Evolutionary conservation across 305 asterid genomes (phyloP).

Genomic region (Rubia peregrina): DNA sequence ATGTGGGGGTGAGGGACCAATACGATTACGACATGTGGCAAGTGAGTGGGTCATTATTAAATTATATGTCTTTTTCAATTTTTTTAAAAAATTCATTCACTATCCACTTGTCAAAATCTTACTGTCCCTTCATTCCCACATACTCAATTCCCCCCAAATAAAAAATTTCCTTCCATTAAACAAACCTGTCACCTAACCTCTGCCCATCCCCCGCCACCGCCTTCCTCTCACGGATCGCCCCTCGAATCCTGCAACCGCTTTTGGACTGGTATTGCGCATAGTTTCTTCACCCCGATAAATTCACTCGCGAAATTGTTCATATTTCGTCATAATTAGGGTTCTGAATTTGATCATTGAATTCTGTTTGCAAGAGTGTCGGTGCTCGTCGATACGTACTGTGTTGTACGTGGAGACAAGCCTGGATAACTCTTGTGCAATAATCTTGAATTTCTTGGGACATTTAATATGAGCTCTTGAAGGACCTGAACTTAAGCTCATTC

Average conservation of each 20-base stretch:
- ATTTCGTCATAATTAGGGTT: background rate
- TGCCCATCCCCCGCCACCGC: background rate
- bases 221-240: conserved; percentile 4
- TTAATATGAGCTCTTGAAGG: background rate
- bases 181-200: background rate
- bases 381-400: conserved; percentile 3
- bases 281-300: background rate
- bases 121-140: too few relatives aligned
- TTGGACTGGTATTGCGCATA: background rate
- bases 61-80: too few relatives aligned
- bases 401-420: background rate
- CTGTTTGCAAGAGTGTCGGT: background rate
- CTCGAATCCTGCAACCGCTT: background rate
- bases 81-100: too few relatives aligned
- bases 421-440: background rate
- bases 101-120: too few relatives aligned
- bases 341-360: background rate
- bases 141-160: too few relatives aligned
- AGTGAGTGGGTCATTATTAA: too few relatives aligned
- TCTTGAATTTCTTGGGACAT: background rate
- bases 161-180: too few relatives aligned
- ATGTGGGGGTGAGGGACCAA: too few relatives aligned
- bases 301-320: background rate
- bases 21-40: too few relatives aligned
- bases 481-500: background rate